phyloP scores from a whole-genome alignment of 768 basidiomycete genomes.

The Ramaria rubella region DNA sequence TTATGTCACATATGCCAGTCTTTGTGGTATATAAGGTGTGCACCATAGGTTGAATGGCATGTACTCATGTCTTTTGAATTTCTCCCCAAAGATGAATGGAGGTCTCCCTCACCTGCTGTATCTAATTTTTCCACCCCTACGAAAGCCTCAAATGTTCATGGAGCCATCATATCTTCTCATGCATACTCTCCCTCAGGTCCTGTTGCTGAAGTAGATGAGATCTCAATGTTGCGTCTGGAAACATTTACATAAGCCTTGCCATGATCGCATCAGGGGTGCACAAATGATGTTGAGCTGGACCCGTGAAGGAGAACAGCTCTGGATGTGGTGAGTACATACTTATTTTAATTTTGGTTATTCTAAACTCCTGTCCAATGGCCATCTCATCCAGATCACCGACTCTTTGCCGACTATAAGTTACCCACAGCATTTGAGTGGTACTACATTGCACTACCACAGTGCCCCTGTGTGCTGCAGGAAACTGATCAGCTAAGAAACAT shows the following conservation, averaged over 20 bases:
- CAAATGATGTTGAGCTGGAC: neutral
- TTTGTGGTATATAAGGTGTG: too few relatives aligned
- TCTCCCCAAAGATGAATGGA: too few relatives aligned
- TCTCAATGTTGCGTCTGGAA: too few relatives aligned
- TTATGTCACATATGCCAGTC: too few relatives aligned
- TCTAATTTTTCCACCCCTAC: too few relatives aligned
- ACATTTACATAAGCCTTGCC: neutral
- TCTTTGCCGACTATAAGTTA: neutral
- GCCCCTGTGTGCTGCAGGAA: neutral
- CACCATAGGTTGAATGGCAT: too few relatives aligned
- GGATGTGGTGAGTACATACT: neutral
- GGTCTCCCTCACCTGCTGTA: too few relatives aligned
- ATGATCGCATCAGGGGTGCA: neutral
- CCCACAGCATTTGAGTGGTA: neutral
- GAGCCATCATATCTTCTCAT: too few relatives aligned
- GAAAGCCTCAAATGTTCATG: too few relatives aligned
- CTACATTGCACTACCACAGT: neutral
- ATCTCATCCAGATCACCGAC: neutral
- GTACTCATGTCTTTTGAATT: too few relatives aligned
- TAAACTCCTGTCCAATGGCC: neutral
- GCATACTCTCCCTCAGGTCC: too few relatives aligned
- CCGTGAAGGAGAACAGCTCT: neutral
- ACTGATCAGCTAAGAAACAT: neutral
- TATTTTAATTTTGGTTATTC: neutral
- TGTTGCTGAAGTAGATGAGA: too few relatives aligned